Conservation (phyloP, 129 eudicot genomes). For the Tanacetum coccineum region DNA sequence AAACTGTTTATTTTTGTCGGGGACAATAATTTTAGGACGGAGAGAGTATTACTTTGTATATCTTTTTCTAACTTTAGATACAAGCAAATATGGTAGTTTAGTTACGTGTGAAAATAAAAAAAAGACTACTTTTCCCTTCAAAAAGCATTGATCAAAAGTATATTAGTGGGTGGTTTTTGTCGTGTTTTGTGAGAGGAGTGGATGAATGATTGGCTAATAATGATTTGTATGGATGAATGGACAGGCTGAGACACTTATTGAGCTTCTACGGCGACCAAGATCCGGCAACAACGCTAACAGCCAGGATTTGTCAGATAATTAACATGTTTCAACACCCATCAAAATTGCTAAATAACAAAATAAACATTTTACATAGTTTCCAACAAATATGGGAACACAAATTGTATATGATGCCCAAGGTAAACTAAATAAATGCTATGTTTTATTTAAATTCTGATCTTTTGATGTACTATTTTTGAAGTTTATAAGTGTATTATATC, state of each 20-base stretch:
- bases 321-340: conserved; percentile 8
- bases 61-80: too few relatives aligned
- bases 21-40: too few relatives aligned
- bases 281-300: conserved; percentile 58
- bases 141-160: not conserved
- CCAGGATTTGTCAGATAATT: conserved; percentile 28
- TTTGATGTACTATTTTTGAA: conserved; percentile 14
- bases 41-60: too few relatives aligned
- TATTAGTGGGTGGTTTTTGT: conserved; percentile 11
- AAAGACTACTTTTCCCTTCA: too few relatives aligned
- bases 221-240: conserved; percentile 19
- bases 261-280: conserved; percentile 87
- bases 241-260: conserved; percentile 79
- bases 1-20: too few relatives aligned
- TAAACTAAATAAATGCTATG: conserved; percentile 4
- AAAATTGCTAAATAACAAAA: not conserved
- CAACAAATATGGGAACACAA: conserved; percentile 17
- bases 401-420: conserved; percentile 23
- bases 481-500: not conserved
- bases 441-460: not conserved
- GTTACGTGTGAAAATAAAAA: too few relatives aligned
- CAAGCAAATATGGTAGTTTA: too few relatives aligned
- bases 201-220: conserved; percentile 5
- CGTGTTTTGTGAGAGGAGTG: not conserved
- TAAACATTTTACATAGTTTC: not conserved